phyloP scores from a whole-genome alignment of 805 yeast species.

The Spathaspora passalidarum region DNA sequence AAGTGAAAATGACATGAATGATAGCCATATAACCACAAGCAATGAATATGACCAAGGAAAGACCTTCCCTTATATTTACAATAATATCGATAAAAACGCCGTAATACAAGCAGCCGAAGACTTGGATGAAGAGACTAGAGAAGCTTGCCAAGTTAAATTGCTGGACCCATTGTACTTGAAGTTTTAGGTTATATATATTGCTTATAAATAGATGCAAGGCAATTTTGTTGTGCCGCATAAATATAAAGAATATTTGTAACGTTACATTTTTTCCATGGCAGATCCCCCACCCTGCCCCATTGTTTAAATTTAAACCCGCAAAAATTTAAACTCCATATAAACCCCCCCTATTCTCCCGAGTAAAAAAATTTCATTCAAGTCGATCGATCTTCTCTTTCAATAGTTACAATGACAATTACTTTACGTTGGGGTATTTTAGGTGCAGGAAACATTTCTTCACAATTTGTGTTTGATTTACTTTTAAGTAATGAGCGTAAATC shows the following conservation, averaged over 20 bases:
- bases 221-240: background rate
- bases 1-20: background rate
- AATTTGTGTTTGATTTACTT: slow-evolving; percentile 39
- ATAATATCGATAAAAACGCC: slow-evolving; percentile 19
- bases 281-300: slow-evolving; percentile 1
- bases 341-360: background rate
- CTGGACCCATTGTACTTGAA: slow-evolving; percentile 22
- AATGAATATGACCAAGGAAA: slow-evolving; percentile 9
- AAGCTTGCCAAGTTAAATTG: slow-evolving; percentile 14
- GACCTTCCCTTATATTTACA: slow-evolving; percentile 21
- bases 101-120: slow-evolving; percentile 19
- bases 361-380: background rate
- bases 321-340: background rate
- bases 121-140: slow-evolving; percentile 15
- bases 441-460: slow-evolving; percentile 47
- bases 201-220: background rate
- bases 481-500: slow-evolving; percentile 22
- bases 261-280: background rate
- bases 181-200: slow-evolving; percentile 12
- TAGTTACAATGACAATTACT: slow-evolving; percentile 5
- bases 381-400: background rate
- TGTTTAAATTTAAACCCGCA: background rate
- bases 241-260: background rate
- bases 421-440: slow-evolving; percentile 49
- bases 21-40: background rate